These are phyloP conservation scores for Apiospora kogelbergensis DNA, from an alignment of 2,329 filamentous ascomycete species.

Conservation along the genomic window DNA sequence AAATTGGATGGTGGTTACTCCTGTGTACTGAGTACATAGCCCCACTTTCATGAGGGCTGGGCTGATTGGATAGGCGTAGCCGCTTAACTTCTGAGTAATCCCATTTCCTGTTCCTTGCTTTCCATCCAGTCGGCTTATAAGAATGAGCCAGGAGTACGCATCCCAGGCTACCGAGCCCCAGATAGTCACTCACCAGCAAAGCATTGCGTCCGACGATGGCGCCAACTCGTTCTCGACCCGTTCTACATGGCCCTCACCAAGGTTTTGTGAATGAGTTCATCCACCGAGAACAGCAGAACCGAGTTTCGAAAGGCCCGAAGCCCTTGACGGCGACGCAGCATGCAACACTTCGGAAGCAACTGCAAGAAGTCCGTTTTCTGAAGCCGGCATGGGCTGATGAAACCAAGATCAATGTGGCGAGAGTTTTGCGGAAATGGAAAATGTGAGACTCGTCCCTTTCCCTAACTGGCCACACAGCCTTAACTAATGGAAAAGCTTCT, in stretches of 20 bases:
- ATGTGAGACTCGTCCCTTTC: not conserved
- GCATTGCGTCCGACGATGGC: not conserved
- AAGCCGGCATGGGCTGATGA: conserved; percentile 18
- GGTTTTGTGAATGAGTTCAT: conserved; percentile 1
- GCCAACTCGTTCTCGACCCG: not conserved
- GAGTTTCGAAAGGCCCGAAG: not conserved
- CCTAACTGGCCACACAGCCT: not conserved
- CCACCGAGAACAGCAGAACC: not conserved
- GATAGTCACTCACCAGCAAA: not conserved
- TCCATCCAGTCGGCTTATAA: not conserved
- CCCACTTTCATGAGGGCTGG: not conserved
- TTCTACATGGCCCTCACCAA: not conserved
- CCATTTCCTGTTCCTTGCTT: not conserved
- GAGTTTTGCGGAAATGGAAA: conserved; percentile 21
- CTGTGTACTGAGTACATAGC: conserved; percentile 1
- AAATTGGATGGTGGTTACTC: not conserved
- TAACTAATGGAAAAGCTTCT: not conserved
- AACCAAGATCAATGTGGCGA: conserved; percentile 23
- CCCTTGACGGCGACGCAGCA: conserved; percentile 12
- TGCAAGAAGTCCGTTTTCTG: conserved; percentile 19
- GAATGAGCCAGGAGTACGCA: not conserved
- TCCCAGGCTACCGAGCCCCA: not conserved
- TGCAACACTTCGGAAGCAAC: conserved; percentile 19
- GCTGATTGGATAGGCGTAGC: not conserved
- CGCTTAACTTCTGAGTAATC: not conserved